Percentiles rank a stretch among this genome's conserved stretches.
phyloP scores from a whole-genome alignment of 2,329 filamentous ascomycete genomes.

The Fusarium illudens region DNA sequence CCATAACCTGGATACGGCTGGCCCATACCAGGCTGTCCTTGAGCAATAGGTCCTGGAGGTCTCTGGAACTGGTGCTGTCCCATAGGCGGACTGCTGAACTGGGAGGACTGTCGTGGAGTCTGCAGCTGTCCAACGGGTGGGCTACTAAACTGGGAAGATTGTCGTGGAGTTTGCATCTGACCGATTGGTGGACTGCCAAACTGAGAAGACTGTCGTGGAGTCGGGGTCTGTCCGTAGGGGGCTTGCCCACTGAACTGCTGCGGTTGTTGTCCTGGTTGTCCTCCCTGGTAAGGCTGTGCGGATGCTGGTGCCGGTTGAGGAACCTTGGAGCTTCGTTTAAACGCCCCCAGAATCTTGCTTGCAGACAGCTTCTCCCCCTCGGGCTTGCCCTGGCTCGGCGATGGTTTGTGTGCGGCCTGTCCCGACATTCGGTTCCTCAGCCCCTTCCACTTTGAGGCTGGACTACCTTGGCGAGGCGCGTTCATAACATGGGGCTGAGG shows the following conservation, averaged over 20 bases:
- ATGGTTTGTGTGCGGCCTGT: slow-evolving; percentile 39
- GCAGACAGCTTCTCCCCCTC: slow-evolving; percentile 37
- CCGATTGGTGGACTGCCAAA: slow-evolving; percentile 20
- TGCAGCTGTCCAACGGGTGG: slow-evolving; percentile 25
- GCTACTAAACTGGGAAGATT: slow-evolving; percentile 23
- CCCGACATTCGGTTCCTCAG: slow-evolving; percentile 46
- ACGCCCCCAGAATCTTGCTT: slow-evolving; percentile 44
- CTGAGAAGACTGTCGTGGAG: slow-evolving; percentile 17
- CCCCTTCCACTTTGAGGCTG: slow-evolving; percentile 47
- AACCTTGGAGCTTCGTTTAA: slow-evolving; percentile 45
- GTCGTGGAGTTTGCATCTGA: slow-evolving; percentile 24
- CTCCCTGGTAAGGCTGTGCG: slow-evolving; percentile 23
- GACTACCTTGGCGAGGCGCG: slow-evolving; percentile 27
- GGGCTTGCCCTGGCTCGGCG: slow-evolving; percentile 25
- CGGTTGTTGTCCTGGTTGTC: slow-evolving; percentile 14
- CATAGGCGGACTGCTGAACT: slow-evolving; percentile 26
- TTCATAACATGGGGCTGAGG: slow-evolving; percentile 17
- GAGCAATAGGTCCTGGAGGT: slow-evolving; percentile 3
- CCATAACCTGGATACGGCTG: slow-evolving; percentile 14
- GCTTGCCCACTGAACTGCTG: slow-evolving; percentile 20
- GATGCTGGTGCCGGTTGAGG: slow-evolving; percentile 33
- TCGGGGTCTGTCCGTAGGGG: slow-evolving; percentile 10
- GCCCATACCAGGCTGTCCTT: slow-evolving; percentile 9
- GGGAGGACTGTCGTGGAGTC: slow-evolving; percentile 28
- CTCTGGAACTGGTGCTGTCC: slow-evolving; percentile 28